phyloP scores from a whole-genome alignment of 1,139 yeast genomes.

The Magnusiomyces suaveolens region DNA sequence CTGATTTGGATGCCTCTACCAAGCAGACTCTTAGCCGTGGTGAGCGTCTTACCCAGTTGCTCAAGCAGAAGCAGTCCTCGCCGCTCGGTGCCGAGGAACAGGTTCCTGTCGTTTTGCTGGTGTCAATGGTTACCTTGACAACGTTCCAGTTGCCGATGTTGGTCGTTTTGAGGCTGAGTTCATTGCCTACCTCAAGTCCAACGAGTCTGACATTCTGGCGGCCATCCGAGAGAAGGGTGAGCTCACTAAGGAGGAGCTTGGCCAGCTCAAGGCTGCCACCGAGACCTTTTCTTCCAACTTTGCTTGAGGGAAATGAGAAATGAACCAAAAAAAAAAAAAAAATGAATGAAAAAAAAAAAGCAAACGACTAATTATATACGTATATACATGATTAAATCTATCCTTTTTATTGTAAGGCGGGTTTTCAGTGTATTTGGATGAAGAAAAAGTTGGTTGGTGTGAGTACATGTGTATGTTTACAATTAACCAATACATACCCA shows the following conservation, averaged over 20 bases:
- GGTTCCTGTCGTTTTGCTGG: constrained; percentile 93
- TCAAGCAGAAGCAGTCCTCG: constrained; percentile 94
- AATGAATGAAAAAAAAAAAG: too few relatives aligned
- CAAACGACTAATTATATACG: too few relatives aligned
- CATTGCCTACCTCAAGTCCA: constrained; percentile 77
- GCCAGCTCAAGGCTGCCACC: constrained; percentile 79
- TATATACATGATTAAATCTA: too few relatives aligned
- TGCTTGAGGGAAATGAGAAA: constrained; percentile 40
- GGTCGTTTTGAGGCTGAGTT: constrained; percentile 88
- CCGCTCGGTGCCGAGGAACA: constrained; percentile 98
- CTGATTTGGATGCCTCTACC: constrained; percentile 99
- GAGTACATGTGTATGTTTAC: too few relatives aligned
- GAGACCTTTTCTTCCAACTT: constrained; percentile 87
- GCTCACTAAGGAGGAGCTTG: constrained; percentile 80
- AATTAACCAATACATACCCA: too few relatives aligned
- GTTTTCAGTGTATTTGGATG: too few relatives aligned
- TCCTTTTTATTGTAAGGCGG: too few relatives aligned
- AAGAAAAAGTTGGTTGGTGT: too few relatives aligned
- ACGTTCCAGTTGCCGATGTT: constrained; percentile 74
- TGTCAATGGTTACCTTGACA: constrained; percentile 97
- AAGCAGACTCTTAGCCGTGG: constrained; percentile 99
- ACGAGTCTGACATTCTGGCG: constrained; percentile 72
- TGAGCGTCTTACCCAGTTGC: constrained; percentile 98
- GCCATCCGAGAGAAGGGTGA: constrained; percentile 87
- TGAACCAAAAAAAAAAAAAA: too few relatives aligned